Conservation (phyloP, 306 rosid species). For the Carpinus fangiana region DNA sequence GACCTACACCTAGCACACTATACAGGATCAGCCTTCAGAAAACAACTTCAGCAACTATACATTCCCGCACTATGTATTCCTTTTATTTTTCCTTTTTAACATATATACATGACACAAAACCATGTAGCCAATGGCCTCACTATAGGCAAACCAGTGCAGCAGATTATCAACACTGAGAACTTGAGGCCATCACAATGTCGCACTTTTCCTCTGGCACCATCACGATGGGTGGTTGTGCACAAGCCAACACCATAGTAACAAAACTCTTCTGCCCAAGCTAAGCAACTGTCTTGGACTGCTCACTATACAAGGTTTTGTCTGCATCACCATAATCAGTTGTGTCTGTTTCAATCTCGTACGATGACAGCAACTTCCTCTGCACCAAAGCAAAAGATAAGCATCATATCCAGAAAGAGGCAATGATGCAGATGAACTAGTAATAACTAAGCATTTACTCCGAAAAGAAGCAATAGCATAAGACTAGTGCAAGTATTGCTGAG, state of each 20-base stretch:
- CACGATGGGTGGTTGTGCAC: background rate
- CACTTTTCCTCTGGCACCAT: conserved; percentile 5
- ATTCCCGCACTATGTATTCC: conserved; percentile 23
- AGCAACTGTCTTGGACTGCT: conserved; percentile 41
- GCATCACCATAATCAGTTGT: conserved; percentile 26
- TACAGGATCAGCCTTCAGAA: conserved; percentile 21
- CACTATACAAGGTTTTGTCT: conserved; percentile 24
- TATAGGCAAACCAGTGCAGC: conserved; percentile 7
- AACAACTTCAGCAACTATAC: conserved; percentile 32
- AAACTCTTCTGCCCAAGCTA: conserved; percentile 16
- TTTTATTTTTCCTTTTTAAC: background rate
- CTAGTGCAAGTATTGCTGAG: background rate
- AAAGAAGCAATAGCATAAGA: background rate
- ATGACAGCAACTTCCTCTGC: conserved; percentile 77
- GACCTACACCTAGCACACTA: background rate
- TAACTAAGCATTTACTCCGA: background rate
- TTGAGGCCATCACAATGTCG: conserved; percentile 26
- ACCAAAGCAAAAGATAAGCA: conserved; percentile 14
- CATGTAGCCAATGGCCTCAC: background rate
- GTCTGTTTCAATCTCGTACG: conserved; percentile 51
- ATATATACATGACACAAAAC: conserved; percentile 30
- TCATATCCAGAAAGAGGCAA: background rate
- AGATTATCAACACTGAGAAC: conserved; percentile 7
- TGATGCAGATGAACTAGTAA: background rate
- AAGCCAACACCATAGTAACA: background rate